Evolutionary conservation across 169 alveolate species (phyloP).

Genomic region (Plasmodium vivax): DNA sequence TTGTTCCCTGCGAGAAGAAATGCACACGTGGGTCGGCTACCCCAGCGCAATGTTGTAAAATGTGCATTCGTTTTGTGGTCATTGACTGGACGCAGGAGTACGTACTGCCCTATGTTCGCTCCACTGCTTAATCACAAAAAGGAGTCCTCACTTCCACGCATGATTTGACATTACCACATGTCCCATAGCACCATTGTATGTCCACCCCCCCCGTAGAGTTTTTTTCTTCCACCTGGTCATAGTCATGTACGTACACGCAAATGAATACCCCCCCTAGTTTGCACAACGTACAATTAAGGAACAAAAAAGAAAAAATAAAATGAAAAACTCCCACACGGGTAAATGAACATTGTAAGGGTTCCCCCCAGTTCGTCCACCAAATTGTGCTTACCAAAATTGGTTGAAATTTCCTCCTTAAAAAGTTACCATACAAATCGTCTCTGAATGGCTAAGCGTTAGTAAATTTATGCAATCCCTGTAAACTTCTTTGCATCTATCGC

Average conservation of each 20-base stretch:
- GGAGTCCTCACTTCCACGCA: neutral
- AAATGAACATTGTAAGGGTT: neutral
- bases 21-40: neutral
- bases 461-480: neutral
- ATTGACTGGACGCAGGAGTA: neutral
- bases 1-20: neutral
- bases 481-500: neutral
- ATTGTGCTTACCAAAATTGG: neutral
- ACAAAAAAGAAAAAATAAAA: neutral
- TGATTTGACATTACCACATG: neutral
- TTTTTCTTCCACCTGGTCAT: neutral
- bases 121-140: neutral
- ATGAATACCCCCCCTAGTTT: neutral
- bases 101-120: neutral
- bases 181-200: neutral
- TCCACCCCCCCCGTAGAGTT: neutral
- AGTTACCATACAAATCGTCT: neutral
- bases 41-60: neutral
- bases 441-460: neutral
- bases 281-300: neutral
- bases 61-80: neutral
- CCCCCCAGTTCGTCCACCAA: neutral
- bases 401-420: neutral
- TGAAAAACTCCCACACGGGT: neutral
- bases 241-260: conserved; percentile 3